A percentile compares a stretch with the other conserved stretches of the same genome.
These are phyloP conservation scores for Venturiaceae sp. DNA, from an alignment of 2,329 filamentous ascomycete genomes.

Conservation along the genomic window DNA sequence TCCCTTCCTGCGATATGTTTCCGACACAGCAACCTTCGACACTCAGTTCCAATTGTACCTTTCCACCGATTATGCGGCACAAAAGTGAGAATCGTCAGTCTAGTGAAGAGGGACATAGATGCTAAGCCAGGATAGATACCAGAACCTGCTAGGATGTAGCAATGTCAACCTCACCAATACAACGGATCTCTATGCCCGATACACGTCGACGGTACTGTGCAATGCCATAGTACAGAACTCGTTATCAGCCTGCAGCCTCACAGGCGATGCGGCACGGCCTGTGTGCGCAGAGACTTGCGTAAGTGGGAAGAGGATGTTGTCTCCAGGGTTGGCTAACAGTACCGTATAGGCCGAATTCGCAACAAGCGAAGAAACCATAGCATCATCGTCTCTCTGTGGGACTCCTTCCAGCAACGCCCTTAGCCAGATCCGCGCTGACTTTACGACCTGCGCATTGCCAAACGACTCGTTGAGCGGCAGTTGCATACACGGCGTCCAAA, in stretches of 20 bases:
- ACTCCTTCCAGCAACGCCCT: slow-evolving; percentile 55
- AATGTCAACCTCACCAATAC: slow-evolving; percentile 69
- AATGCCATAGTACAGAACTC: slow-evolving; percentile 93
- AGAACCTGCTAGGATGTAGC: slow-evolving; percentile 69
- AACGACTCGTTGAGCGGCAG: slow-evolving; percentile 63
- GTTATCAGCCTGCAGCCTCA: slow-evolving; percentile 56
- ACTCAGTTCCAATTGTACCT: slow-evolving; percentile 63
- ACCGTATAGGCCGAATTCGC: slow-evolving; percentile 61
- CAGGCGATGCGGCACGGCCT: slow-evolving; percentile 55
- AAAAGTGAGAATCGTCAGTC: slow-evolving; percentile 52
- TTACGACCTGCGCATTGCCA: slow-evolving; percentile 78
- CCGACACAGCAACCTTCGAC: slow-evolving; percentile 69
- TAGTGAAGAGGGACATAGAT: neutral
- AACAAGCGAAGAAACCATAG: slow-evolving; percentile 77
- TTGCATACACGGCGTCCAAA: slow-evolving; percentile 68
- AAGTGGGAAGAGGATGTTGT: slow-evolving; percentile 24
- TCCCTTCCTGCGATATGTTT: slow-evolving; percentile 77
- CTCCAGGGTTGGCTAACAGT: neutral
- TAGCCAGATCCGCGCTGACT: slow-evolving; percentile 79
- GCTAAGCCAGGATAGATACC: slow-evolving; percentile 51
- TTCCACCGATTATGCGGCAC: slow-evolving; percentile 60
- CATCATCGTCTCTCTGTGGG: slow-evolving; percentile 66
- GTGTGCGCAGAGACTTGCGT: slow-evolving; percentile 87
- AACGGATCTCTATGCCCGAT: slow-evolving; percentile 79
- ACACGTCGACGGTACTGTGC: slow-evolving; percentile 85